phyloP scores from a whole-genome alignment of 495 filamentous ascomycete genomes.

The Penicillium roqueforti region DNA sequence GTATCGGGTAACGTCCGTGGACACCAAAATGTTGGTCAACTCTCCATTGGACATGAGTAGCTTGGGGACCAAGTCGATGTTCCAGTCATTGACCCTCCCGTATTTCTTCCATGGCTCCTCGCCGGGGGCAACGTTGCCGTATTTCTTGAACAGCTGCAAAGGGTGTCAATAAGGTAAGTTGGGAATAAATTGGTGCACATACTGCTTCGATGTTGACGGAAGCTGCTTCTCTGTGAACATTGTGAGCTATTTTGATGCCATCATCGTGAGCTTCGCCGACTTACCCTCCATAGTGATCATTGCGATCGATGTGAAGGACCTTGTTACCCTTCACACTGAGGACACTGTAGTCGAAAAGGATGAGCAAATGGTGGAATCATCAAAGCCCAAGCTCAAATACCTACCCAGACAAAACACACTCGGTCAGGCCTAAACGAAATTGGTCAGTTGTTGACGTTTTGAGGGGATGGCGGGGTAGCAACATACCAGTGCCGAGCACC shows the following conservation, averaged over 20 bases:
- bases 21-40: conserved; percentile 95
- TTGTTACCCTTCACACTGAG: conserved; percentile 98
- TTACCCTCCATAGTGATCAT: conserved; percentile 97
- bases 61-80: conserved; percentile 97
- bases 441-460: conserved; percentile 29
- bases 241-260: conserved; percentile 22
- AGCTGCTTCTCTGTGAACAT: conserved; percentile 69
- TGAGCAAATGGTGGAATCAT: conserved; percentile 2
- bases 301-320: conserved; percentile 97
- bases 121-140: conserved; percentile 72
- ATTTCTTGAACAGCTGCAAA: conserved; percentile 85
- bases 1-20: conserved; percentile 94
- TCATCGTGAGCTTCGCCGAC: conserved; percentile 33
- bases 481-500: conserved; percentile 89
- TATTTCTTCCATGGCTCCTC: conserved; percentile 98
- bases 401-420: conserved; percentile 97
- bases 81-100: conserved; percentile 96
- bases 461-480: conserved; percentile 37
- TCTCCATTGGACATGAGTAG: conserved; percentile 98
- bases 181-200: conserved; percentile 25
- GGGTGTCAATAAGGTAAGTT: conserved; percentile 13
- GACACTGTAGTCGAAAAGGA: conserved; percentile 53
- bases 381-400: conserved; percentile 8
- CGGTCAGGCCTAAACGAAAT: conserved; percentile 71
- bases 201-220: conserved; percentile 93